Evolutionary conservation across 257 asterid genomes (phyloP).

Genomic region (Prunella vulgaris): DNA sequence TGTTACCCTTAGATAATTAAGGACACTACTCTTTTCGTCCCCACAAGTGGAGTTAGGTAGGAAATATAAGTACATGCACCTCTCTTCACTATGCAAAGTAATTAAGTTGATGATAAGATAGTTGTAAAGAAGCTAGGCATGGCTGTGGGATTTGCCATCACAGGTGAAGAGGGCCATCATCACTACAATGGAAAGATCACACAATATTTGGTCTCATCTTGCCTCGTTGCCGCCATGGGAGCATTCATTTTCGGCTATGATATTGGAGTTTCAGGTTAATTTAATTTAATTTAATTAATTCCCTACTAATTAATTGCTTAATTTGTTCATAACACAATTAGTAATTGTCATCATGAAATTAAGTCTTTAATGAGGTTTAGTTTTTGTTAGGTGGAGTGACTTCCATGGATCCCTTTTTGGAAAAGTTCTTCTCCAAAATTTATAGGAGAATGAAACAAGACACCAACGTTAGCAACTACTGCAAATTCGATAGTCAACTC

Average conservation of each 20-base stretch:
- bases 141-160: constrained; percentile 22
- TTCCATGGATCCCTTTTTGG: constrained; percentile 45
- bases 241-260: constrained; percentile 43
- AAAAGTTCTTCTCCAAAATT: constrained; percentile 41
- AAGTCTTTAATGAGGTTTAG: too few species aligned
- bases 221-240: constrained; percentile 37
- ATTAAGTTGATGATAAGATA: background rate
- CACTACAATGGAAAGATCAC: constrained; percentile 33
- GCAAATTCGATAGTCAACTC: constrained; percentile 38
- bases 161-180: constrained; percentile 8
- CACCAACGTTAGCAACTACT: constrained; percentile 33
- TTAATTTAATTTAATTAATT: background rate
- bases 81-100: too few species aligned
- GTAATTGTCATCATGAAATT: background rate
- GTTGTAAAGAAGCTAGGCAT: background rate
- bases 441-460: constrained; percentile 31
- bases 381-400: constrained; percentile 44
- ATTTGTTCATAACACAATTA: too few species aligned
- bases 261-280: constrained; percentile 36
- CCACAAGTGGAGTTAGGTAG: background rate
- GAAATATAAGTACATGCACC: background rate
- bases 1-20: too few species aligned
- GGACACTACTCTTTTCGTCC: too few species aligned
- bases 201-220: constrained; percentile 27
- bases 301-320: too few species aligned